Evolutionary conservation across 306 rosid genomes (phyloP).

Genomic region (Cucurbita moschata): DNA sequence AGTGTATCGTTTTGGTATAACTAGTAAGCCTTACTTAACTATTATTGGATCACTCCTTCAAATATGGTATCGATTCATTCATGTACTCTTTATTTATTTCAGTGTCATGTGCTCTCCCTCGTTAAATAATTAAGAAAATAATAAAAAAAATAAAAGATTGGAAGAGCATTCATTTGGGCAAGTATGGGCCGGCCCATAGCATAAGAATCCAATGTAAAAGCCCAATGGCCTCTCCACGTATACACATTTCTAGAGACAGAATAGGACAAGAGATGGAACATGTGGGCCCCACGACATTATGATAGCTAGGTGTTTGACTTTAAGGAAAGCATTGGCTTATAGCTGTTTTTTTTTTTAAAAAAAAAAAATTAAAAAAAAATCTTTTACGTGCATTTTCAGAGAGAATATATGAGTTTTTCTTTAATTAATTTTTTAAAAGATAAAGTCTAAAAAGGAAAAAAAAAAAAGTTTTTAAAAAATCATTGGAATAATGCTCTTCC

Average conservation of each 20-base stretch:
- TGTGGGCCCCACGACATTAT: neutral
- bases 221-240: neutral
- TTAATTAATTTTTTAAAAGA: neutral
- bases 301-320: constrained; percentile 8
- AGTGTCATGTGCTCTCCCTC: no score
- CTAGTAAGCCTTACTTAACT: no score
- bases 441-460: neutral
- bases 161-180: neutral
- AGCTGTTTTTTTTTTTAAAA: constrained; percentile 5
- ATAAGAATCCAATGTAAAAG: neutral
- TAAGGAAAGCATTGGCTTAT: constrained; percentile 27
- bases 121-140: no score
- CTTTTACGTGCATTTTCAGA: neutral
- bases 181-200: neutral
- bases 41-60: no score
- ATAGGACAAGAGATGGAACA: neutral
- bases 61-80: no score
- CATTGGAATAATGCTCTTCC: neutral
- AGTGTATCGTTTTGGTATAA: no score
- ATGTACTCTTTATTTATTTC: no score
- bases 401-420: neutral
- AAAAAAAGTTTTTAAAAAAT: neutral
- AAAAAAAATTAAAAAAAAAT: no score
- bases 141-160: no score
- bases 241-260: neutral